phyloP scores from a whole-genome alignment of 176 grass and related monocot species.

The Olyra latifolia region DNA sequence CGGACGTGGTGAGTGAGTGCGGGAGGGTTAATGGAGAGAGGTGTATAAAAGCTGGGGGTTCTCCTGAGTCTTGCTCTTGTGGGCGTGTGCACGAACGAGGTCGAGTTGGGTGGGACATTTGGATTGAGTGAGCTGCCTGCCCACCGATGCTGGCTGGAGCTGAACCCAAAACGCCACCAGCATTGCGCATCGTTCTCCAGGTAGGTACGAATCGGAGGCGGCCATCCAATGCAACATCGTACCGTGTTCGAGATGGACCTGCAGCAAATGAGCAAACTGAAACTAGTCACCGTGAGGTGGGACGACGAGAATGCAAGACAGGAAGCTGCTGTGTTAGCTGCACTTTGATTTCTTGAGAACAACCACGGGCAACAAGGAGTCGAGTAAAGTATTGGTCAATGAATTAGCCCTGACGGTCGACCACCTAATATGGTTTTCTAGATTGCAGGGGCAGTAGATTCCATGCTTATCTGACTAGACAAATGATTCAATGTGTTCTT shows the following conservation, averaged over 20 bases:
- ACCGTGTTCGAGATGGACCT: not conserved
- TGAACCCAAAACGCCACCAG: slow-evolving; percentile 35
- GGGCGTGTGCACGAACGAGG: slow-evolving; percentile 25
- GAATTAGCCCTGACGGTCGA: not conserved
- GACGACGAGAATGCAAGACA: not conserved
- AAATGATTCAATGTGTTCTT: not conserved
- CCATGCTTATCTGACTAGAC: not conserved
- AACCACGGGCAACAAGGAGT: not conserved
- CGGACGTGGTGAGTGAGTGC: not conserved
- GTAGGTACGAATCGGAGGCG: slow-evolving; percentile 28
- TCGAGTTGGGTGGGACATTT: slow-evolving; percentile 49
- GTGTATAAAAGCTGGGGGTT: not conserved
- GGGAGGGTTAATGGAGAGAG: not conserved
- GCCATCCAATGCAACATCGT: slow-evolving; percentile 4
- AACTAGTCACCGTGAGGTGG: no score
- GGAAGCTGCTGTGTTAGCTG: not conserved
- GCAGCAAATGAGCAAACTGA: not conserved
- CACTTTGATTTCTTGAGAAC: not conserved
- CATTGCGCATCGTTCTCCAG: slow-evolving; percentile 7
- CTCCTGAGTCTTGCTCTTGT: not conserved
- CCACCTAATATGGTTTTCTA: slow-evolving; percentile 29
- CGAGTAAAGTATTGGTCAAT: not conserved
- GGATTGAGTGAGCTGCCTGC: slow-evolving; percentile 27
- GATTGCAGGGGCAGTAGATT: not conserved
- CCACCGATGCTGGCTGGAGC: slow-evolving; percentile 12